Evolutionary conservation across 495 filamentous ascomycete species (phyloP), one percentile per base, ranked within the genome.

Genomic region (Annulohypoxylon moriforme): DNA sequence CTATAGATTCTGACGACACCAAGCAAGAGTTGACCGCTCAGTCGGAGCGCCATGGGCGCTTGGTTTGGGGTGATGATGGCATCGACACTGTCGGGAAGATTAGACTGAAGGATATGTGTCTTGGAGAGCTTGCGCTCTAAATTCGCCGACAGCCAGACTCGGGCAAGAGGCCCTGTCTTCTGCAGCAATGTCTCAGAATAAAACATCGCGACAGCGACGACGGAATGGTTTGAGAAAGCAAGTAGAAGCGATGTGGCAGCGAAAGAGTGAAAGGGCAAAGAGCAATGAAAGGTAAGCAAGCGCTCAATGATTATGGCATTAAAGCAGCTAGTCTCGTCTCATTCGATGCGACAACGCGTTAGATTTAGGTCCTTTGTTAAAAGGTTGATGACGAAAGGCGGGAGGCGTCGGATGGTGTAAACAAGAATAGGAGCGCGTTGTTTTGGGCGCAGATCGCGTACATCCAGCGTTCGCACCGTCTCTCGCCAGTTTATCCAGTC

Each of bases 1-100:
- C 94, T 97, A 80, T 99, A 98, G 60, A 99, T 99, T 71, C 96
- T 87, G 67, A 97, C 96, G 38, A 99, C 96, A 81, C 96, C 96
- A 60, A 99, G 85, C 69, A 99, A 83, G 62, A 99, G 87, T 81
- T 98, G 94, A 60, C 94, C 96, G 80, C 94, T 97, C 58, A 98
- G 83, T 69, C 96, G 93, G 69, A 99, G 82, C 52, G 96, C 95
- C 89, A 98, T 94, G 29, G 96, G 96, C 61, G 95, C 96, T 79
- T 97, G 93, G 72, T 94, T 93, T 67, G 94, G 93, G 55, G 91
- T 91, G 58, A 98, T 94, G 81, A 99, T 99, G 68, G 93, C 94
- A 78, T 90, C 91, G 72, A 98, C 94, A 77, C 94, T 97, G 77
- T 91, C 92, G 75, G 94, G 91, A 71, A 99, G 91, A 75, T 97